Conservation (phyloP, 2,329 filamentous ascomycete species). For the Trichoderma sp. region DNA sequence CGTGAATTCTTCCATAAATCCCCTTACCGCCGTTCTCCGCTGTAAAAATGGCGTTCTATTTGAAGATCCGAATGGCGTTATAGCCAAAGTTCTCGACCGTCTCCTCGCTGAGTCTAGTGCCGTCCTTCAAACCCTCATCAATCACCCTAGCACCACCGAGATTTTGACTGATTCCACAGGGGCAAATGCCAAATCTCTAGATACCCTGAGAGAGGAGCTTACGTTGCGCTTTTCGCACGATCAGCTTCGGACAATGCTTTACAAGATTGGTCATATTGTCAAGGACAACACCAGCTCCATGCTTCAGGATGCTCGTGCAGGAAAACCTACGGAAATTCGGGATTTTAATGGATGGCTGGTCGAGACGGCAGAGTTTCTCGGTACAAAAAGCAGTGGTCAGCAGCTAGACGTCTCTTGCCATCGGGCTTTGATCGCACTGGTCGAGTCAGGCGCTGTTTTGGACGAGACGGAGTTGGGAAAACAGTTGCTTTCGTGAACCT, state of each 20-base stretch:
- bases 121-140: slow-evolving; percentile 67
- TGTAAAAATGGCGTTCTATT: slow-evolving; percentile 78
- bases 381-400: slow-evolving; percentile 20
- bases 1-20: slow-evolving; percentile 77
- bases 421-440: slow-evolving; percentile 41
- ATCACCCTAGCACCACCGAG: slow-evolving; percentile 48
- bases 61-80: slow-evolving; percentile 46
- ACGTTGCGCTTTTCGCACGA: slow-evolving; percentile 40
- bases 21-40: slow-evolving; percentile 74
- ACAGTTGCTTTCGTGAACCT: neutral
- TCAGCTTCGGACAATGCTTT: slow-evolving; percentile 45
- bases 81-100: slow-evolving; percentile 61
- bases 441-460: slow-evolving; percentile 38
- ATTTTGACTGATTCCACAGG: slow-evolving; percentile 33
- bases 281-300: slow-evolving; percentile 58
- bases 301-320: slow-evolving; percentile 56
- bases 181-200: neutral
- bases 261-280: slow-evolving; percentile 47
- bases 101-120: slow-evolving; percentile 72
- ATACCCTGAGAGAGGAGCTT: slow-evolving; percentile 8
- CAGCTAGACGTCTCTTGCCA: slow-evolving; percentile 37
- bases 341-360: slow-evolving; percentile 61
- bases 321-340: slow-evolving; percentile 52
- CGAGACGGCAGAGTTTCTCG: slow-evolving; percentile 43
- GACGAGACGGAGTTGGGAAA: slow-evolving; percentile 34